These are phyloP conservation scores for Ostreobium quekettii DNA, from an alignment of 139 green algal species.

Conservation along the genomic window DNA sequence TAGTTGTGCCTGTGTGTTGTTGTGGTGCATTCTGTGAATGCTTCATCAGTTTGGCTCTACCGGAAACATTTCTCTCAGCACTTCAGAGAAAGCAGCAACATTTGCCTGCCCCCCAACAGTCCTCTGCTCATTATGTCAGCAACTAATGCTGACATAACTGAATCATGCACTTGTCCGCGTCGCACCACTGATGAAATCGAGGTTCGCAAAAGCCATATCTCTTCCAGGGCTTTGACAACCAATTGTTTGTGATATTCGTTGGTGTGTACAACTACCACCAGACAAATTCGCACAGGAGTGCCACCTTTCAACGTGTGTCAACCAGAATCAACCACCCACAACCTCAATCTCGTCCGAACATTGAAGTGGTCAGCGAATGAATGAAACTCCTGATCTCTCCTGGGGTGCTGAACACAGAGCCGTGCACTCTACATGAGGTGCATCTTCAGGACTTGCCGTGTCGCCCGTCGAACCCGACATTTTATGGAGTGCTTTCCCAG, in stretches of 20 bases:
- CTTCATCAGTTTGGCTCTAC: not conserved
- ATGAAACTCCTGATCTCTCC: not conserved
- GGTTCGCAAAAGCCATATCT: not conserved
- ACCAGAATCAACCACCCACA: not conserved
- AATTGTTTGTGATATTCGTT: not conserved
- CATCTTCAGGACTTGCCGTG: conserved; percentile 49
- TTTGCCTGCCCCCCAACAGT: not conserved
- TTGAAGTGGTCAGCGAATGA: not conserved
- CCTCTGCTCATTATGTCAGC: not conserved
- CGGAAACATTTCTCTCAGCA: conserved; percentile 3
- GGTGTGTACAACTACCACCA: not conserved
- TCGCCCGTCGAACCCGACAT: conserved; percentile 77
- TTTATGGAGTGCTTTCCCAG: conserved; percentile 69
- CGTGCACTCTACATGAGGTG: conserved; percentile 75
- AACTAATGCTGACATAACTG: not conserved
- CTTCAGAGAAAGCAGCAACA: not conserved
- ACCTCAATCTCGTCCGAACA: not conserved
- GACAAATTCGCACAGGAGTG: not conserved
- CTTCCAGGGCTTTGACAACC: not conserved
- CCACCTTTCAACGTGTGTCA: not conserved
- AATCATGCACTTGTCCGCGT: not conserved
- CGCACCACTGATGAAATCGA: not conserved
- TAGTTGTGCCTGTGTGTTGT: conserved; percentile 7
- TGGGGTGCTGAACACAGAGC: too few species aligned
- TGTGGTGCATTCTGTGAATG: not conserved